These are phyloP conservation scores for Cucumis cinereus DNA, from an alignment of 306 rosid species.

Conservation along the genomic window DNA sequence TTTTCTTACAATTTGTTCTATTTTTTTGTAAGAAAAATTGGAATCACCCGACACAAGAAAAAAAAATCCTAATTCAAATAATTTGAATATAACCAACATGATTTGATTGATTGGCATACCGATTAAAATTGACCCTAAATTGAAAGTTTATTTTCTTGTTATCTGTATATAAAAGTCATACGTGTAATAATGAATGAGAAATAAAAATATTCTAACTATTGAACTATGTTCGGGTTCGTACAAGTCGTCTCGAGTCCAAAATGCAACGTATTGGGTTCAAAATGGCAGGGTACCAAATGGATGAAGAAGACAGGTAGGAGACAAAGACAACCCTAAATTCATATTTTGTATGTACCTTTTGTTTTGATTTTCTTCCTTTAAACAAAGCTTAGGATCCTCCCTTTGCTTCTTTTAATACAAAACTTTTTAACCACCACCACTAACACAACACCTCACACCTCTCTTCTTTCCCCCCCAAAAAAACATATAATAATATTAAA, in stretches of 20 bases:
- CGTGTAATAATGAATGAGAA: no score
- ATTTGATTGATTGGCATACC: no score
- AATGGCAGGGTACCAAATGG: not conserved
- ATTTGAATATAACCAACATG: no score
- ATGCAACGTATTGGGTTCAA: not conserved
- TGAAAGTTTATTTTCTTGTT: no score
- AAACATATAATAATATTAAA: no score
- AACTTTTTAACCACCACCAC: conserved; percentile 10
- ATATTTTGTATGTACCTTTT: conserved; percentile 10
- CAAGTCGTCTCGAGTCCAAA: not conserved
- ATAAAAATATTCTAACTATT: no score
- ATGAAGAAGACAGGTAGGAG: conserved; percentile 8
- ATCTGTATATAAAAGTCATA: no score
- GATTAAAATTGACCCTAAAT: no score
- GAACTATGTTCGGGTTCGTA: not conserved
- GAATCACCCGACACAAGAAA: no score
- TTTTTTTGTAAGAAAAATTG: no score
- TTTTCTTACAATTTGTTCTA: no score
- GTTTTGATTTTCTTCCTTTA: conserved; percentile 6
- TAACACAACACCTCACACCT: not conserved
- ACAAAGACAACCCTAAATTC: conserved; percentile 8
- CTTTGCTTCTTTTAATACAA: conserved; percentile 19
- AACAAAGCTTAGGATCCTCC: conserved; percentile 32
- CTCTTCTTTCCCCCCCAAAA: not conserved
- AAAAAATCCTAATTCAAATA: no score